Percentiles rank a stretch among this genome's conserved stretches.
Conservation (phyloP, 768 basidiomycete genomes). For the Antrodiella citrinella region DNA sequence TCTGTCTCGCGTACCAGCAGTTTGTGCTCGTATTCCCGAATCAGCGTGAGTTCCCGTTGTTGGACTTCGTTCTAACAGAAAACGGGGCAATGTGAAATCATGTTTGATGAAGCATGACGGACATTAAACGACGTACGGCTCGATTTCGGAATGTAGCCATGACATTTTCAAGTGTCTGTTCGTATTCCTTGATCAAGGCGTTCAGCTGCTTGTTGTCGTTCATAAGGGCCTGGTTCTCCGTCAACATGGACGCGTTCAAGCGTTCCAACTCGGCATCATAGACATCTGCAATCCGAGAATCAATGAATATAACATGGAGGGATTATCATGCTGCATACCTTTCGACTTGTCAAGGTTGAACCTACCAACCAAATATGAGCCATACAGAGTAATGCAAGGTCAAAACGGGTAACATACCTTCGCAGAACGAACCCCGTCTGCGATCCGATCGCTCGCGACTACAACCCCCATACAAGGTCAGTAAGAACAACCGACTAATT, state of each 20-base stretch:
- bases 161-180: conserved; percentile 89
- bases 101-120: background rate
- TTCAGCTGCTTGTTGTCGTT: conserved; percentile 96
- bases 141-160: conserved; percentile 89
- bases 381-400: background rate
- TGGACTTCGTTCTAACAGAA: conserved; percentile 87
- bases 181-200: conserved; percentile 88
- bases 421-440: conserved; percentile 90
- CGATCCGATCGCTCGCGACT: conserved; percentile 84
- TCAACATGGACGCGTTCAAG: conserved; percentile 71
- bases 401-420: conserved; percentile 37
- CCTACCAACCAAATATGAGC: conserved; percentile 2
- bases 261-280: conserved; percentile 86
- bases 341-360: conserved; percentile 86
- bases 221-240: conserved; percentile 79
- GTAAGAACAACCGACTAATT: no score
- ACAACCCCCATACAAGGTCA: no score
- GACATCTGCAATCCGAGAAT: conserved; percentile 47
- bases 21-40: conserved; percentile 85
- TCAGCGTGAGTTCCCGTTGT: conserved; percentile 81
- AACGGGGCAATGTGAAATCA: background rate
- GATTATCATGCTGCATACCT: conserved; percentile 37
- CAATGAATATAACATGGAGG: conserved; percentile 4
- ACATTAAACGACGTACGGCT: conserved; percentile 60
- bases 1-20: conserved; percentile 72